These are phyloP conservation scores for Oryza brachyantha DNA, from an alignment of 176 grass and related monocot genomes.

Conservation along the genomic window DNA sequence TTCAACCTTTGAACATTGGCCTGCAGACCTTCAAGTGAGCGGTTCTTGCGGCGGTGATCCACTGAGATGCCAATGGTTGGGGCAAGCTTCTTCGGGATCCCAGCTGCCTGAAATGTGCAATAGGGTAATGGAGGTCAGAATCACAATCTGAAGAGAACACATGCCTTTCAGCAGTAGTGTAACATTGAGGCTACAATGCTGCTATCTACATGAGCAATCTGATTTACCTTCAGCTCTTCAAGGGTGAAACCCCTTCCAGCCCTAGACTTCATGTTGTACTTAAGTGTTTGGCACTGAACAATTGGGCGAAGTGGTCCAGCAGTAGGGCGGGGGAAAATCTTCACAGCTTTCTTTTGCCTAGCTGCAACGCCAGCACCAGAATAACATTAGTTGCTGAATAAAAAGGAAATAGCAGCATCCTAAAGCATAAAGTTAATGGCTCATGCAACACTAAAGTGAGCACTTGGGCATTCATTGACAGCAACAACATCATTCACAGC, in stretches of 20 bases:
- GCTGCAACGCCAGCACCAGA: constrained; percentile 20
- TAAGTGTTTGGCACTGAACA: constrained; percentile 75
- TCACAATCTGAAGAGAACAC: not conserved
- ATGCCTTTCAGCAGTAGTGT: too few species aligned
- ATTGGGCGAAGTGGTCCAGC: constrained; percentile 64
- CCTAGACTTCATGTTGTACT: constrained; percentile 93
- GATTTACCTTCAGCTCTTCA: constrained; percentile 78
- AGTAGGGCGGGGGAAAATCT: constrained; percentile 84
- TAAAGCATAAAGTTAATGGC: not conserved
- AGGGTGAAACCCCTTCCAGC: constrained; percentile 78
- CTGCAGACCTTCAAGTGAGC: constrained; percentile 73
- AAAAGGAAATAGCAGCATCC: not conserved
- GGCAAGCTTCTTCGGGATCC: constrained; percentile 72
- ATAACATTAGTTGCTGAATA: not conserved
- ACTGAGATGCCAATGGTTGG: constrained; percentile 84
- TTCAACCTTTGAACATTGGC: constrained; percentile 71
- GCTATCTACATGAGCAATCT: not conserved
- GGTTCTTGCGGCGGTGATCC: constrained; percentile 79
- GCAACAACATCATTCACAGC: not conserved
- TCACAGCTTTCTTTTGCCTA: constrained; percentile 84
- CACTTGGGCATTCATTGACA: not conserved
- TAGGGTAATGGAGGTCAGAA: not conserved
- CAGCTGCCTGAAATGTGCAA: constrained; percentile 48
- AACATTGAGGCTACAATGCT: not conserved
- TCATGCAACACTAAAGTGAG: not conserved